These are phyloP conservation scores for Eleusine coracana DNA, from an alignment of 176 grass and related monocot species.

Conservation along the genomic window DNA sequence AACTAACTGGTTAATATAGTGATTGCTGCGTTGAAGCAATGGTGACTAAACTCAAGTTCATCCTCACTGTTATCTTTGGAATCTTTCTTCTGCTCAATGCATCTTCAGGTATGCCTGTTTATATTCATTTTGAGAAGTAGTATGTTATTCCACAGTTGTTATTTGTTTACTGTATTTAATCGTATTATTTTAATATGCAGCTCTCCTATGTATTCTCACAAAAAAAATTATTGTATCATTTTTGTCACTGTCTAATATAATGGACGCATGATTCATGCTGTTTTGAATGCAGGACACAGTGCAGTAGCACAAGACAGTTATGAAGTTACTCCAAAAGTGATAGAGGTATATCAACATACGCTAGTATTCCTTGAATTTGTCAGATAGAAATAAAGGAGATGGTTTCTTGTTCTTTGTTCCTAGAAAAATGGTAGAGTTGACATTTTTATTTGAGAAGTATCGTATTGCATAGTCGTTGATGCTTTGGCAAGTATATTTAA, in stretches of 20 bases:
- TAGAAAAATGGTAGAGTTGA: background rate
- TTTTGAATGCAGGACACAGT: slow-evolving; percentile 23
- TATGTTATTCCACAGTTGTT: background rate
- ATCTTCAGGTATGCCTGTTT: slow-evolving; percentile 32
- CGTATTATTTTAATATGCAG: too few relatives aligned
- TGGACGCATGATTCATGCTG: background rate
- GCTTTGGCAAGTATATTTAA: background rate
- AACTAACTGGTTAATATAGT: background rate
- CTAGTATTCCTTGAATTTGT: background rate
- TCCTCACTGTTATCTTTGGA: slow-evolving; percentile 30
- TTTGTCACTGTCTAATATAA: background rate
- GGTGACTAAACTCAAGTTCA: slow-evolving; percentile 25
- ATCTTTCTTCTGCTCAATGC: slow-evolving; percentile 30
- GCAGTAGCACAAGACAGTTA: background rate
- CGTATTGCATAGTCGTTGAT: background rate
- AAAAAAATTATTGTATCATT: background rate
- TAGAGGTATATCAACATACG: slow-evolving; percentile 20
- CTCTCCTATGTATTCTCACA: too few relatives aligned
- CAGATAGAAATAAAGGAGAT: background rate
- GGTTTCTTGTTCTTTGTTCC: background rate
- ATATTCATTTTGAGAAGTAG: background rate
- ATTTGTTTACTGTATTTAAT: background rate
- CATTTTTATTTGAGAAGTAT: background rate
- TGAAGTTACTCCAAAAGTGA: slow-evolving; percentile 5
- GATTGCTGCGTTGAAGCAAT: background rate